Evolutionary conservation across 768 basidiomycete genomes (phyloP), one percentile per base, ranked within the genome.

Genomic region (Leccinum boreale): DNA sequence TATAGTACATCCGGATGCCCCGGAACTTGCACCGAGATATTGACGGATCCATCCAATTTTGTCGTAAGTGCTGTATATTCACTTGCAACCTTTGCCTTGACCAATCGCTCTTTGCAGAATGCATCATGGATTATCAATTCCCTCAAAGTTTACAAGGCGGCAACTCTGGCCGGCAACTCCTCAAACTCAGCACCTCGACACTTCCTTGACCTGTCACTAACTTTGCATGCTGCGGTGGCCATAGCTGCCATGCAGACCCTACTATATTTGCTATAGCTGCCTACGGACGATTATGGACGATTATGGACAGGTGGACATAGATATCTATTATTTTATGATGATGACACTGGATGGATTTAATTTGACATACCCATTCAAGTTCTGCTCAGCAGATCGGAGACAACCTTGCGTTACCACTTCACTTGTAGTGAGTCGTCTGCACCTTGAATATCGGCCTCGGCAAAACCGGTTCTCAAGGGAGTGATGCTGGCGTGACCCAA

Each of bases 81-180:
- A 28, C 19, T 47, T 19, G 51, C 57, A 29, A 35, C 39, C 29
- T 26, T 53, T 45, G 39, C 52, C 52, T 49, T 42, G 11, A 63
- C 59, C 52, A 39, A 36, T 50, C 28, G 19, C 19, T 44, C 11
- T 52, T 44, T 58, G 23, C 60, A 91, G 89, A 90, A 90, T 69
- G 89, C 90, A 0, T 81, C 85, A 0, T 92, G 90, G 89, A 83
- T 79, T 60, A 91, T 92, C 65, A 92, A 91, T 66, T 83, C 77
- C 5, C 75, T 92, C 45, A 89, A 89, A 67, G 86, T 92, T 21
- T 92, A 89, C 71, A 78, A 78, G 58, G 84, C 85, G 66, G 81
- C 83, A 65, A 67, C 68, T 9, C 65, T 89, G 42, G 68, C 72
- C 10, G 78, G 75, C 11, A 63, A 64, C 28, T 67, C 78, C 24